Base-by-base conservation (phyloP, 192 early-diverging fungal species). In the Coemansia sp. region DNA sequence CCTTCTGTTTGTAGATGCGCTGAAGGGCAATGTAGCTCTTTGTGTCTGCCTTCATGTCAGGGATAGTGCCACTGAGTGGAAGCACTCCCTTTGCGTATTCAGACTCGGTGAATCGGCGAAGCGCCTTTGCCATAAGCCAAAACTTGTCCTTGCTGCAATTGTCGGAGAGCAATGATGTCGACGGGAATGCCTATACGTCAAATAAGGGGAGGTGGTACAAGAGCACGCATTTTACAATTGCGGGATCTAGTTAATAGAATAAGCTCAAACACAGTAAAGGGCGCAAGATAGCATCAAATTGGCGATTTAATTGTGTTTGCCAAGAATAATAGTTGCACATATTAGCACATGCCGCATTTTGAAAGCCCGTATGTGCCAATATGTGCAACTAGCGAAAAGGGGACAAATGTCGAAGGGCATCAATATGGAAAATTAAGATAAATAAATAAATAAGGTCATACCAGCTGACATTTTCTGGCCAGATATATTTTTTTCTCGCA, bases 11-110 rank as follows among this genome's bases (percentile, higher is more conserved):
- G 71, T 91, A 95, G 24, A 95, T 74, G 47, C 82, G 89, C 70
- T 96, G 94, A 50, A 98, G 73, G 9, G 64, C 69, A 15, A 98
- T 86, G 69, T 89, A 98, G 37, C 87, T 85, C 21, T 83, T 82
- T 2, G 95, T 97, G 62, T 98, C 91, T 7, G 96, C 83, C 68
- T 98, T 97, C 96, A 98, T 98, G 71, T 98, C 96, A 0, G 96
- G 95, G 18, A 98, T 83, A 19, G 78, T 71, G 7, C 96, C 96
- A 2, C 89, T 82, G 13, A 94, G 67, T 1, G 96, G 96, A 25
- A 98, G 80, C 43, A 71, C 67, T 6, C 91, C 90, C 19, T 77
- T 55, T 2, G 86, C 80, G 57, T 92, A 85, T 42, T 86, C 82
- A 22, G 80, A 62, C 24, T 34, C 74, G 11, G 93, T 81, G 76